A percentile compares a stretch with the other conserved stretches of the same genome.
These are phyloP conservation scores for Pseudogymnoascus sp. DNA, from an alignment of 2,329 filamentous ascomycete genomes.

Conservation along the genomic window DNA sequence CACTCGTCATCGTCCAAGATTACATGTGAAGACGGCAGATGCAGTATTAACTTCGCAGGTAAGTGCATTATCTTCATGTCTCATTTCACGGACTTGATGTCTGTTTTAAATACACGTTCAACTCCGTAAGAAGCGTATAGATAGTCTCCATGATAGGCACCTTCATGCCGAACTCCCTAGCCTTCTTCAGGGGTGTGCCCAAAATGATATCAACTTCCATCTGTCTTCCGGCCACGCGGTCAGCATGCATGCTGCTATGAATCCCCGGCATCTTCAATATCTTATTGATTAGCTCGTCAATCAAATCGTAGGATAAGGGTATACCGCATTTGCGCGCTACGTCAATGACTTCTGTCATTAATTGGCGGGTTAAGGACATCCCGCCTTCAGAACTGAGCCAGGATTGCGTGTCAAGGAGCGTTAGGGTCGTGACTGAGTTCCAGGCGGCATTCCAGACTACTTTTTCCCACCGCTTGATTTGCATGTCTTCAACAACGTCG, in stretches of 20 bases:
- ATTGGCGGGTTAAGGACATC: slow-evolving; percentile 42
- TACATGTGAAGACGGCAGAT: no score
- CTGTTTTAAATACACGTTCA: slow-evolving; percentile 13
- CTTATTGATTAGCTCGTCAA: slow-evolving; percentile 41
- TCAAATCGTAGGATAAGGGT: slow-evolving; percentile 38
- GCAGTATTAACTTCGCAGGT: no score
- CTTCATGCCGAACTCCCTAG: slow-evolving; percentile 45
- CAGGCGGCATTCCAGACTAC: no score
- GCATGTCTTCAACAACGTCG: no score
- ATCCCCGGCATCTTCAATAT: slow-evolving; percentile 40
- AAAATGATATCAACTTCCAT: slow-evolving; percentile 60
- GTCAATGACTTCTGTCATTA: slow-evolving; percentile 47
- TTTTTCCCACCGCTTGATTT: no score
- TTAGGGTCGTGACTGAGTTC: no score
- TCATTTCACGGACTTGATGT: no score
- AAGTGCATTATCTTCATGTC: no score
- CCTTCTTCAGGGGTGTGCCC: slow-evolving; percentile 51
- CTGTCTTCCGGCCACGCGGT: slow-evolving; percentile 47
- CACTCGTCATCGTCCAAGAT: no score
- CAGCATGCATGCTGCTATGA: slow-evolving; percentile 48
- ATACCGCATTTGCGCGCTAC: slow-evolving; percentile 49
- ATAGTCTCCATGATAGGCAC: slow-evolving; percentile 43
- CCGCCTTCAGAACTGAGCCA: slow-evolving; percentile 24
- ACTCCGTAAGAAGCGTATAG: slow-evolving; percentile 30
- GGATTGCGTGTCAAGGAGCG: no score